phyloP scores from a whole-genome alignment of 257 asterid species.

The Cinchona pubescens region DNA sequence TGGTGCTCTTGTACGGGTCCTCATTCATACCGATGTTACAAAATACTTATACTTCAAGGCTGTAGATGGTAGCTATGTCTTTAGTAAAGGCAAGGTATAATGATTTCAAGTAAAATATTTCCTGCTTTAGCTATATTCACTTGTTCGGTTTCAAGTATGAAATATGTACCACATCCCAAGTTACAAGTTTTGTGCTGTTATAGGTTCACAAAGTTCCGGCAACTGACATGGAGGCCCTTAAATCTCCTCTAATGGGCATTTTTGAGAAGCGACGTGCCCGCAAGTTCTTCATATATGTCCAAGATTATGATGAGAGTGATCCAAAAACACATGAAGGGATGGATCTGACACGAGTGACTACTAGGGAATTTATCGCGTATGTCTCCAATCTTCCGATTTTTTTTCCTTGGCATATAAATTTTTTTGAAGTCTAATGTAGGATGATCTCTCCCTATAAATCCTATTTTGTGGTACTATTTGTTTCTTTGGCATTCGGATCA shows the following conservation, averaged over 20 bases:
- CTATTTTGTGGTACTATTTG: no score
- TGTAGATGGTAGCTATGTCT: slow-evolving; percentile 94
- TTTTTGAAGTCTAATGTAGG: no score
- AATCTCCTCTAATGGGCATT: slow-evolving; percentile 96
- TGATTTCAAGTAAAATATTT: neutral
- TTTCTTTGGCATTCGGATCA: no score
- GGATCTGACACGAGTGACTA: slow-evolving; percentile 81
- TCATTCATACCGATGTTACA: slow-evolving; percentile 91
- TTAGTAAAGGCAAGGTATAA: slow-evolving; percentile 83
- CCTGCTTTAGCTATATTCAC: slow-evolving; percentile 1
- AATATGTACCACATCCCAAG: neutral
- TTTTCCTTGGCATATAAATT: no score
- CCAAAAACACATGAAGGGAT: slow-evolving; percentile 90
- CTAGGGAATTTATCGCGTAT: slow-evolving; percentile 85
- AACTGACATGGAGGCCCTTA: slow-evolving; percentile 93
- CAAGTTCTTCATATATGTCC: slow-evolving; percentile 89
- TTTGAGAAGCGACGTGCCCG: slow-evolving; percentile 97
- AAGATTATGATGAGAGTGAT: slow-evolving; percentile 72
- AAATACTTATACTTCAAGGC: slow-evolving; percentile 91
- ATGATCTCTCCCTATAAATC: no score
- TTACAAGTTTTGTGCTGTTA: slow-evolving; percentile 23
- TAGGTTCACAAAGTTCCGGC: slow-evolving; percentile 96
- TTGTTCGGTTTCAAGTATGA: neutral
- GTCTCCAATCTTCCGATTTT: slow-evolving; percentile 11
- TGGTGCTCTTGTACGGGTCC: slow-evolving; percentile 89